Evolutionary conservation across 257 asterid species (phyloP).

Genomic region (Scutellaria minor): DNA sequence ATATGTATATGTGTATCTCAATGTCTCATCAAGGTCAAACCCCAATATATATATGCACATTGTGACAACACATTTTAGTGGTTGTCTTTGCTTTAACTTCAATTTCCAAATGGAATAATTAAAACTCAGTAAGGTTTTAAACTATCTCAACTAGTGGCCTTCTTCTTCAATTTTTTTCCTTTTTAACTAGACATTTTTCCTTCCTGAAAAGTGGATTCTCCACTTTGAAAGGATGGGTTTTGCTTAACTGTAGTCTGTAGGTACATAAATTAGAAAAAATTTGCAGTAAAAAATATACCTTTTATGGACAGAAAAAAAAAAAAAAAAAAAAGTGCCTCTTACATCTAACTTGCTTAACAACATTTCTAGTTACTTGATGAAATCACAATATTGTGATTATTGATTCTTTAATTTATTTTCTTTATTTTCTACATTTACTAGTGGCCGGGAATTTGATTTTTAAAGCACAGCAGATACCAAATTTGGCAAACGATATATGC

Average conservation of each 20-base stretch:
- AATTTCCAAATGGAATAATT: background rate
- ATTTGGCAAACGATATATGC: background rate
- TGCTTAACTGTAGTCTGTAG: slow-evolving; percentile 3
- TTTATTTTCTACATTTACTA: background rate
- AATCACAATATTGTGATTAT: too few species aligned
- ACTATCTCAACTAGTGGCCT: slow-evolving; percentile 18
- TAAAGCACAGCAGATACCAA: background rate
- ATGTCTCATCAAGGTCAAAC: slow-evolving; percentile 40
- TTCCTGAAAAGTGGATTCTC: slow-evolving; percentile 39
- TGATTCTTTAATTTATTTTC: background rate
- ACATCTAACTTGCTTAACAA: too few species aligned
- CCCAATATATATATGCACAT: slow-evolving; percentile 15
- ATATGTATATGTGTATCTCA: background rate
- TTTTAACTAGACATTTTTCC: slow-evolving; percentile 21
- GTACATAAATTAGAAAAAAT: slow-evolving; percentile 1
- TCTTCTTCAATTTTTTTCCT: background rate
- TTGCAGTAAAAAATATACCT: too few species aligned
- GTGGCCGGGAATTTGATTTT: background rate
- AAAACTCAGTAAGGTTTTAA: background rate
- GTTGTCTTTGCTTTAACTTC: slow-evolving; percentile 26
- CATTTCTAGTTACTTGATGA: background rate
- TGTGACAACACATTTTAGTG: slow-evolving; percentile 33
- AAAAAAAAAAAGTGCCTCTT: too few species aligned
- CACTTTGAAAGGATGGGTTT: slow-evolving; percentile 35
- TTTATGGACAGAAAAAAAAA: too few species aligned